Percentiles rank a stretch among this genome's conserved stretches.
Conservation (phyloP, 345 rosid species). For the Psidium guajava region DNA sequence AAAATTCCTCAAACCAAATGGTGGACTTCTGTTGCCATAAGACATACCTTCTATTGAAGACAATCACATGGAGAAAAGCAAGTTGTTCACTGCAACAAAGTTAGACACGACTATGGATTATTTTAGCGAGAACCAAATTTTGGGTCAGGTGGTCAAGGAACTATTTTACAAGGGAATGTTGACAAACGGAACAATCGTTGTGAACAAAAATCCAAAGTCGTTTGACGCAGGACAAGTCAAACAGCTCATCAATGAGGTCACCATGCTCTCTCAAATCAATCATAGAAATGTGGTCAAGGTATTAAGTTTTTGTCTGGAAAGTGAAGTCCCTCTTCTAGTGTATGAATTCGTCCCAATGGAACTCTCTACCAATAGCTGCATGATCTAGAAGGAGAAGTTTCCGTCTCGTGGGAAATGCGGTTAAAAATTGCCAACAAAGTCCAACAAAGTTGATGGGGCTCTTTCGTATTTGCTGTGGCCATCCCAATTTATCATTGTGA, state of each 20-base stretch:
- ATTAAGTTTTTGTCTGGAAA: neutral
- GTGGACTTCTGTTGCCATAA: too few relatives aligned
- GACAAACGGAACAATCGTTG: neutral
- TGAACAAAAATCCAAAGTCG: neutral
- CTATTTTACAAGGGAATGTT: neutral
- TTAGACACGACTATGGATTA: too few relatives aligned
- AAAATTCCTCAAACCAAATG: too few relatives aligned
- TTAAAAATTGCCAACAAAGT: neutral
- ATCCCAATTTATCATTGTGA: neutral
- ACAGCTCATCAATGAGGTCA: neutral
- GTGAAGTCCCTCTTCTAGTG: too few relatives aligned
- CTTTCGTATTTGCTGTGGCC: neutral
- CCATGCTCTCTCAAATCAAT: neutral
- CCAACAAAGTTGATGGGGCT: neutral
- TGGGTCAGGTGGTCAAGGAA: too few relatives aligned
- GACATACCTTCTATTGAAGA: too few relatives aligned
- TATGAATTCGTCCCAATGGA: too few relatives aligned
- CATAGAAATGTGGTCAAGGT: too few relatives aligned
- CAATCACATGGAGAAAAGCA: too few relatives aligned
- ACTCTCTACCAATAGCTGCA: too few relatives aligned
- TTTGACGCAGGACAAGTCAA: neutral
- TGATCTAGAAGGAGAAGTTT: neutral
- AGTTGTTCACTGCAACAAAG: too few relatives aligned
- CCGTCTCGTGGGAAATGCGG: neutral
- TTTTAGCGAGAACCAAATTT: too few relatives aligned